Evolutionary conservation across 2,329 filamentous ascomycete genomes (phyloP), one percentile per base, ranked within the genome.

Genomic region (Hymenoscyphus albidus): DNA sequence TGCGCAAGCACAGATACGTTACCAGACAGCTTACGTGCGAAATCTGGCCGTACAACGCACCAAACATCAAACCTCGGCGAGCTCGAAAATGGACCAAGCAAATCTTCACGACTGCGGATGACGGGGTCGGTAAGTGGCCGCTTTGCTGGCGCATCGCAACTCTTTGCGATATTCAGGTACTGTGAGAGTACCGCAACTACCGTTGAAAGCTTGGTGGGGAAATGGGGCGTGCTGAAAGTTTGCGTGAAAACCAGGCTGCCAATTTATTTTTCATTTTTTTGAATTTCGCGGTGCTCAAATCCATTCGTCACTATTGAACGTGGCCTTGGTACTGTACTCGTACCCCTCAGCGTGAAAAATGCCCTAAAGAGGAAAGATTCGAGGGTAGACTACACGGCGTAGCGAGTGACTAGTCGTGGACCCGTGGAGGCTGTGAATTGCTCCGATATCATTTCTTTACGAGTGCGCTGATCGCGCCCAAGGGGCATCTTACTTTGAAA

Each of bases 1-100:
- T 54, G 59, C 59, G 31, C 42, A 62, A 62, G 64, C 55, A 63
- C 51, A 62, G 60, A 61, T 64, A 67, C 63, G 67, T 69, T 69
- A 63, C 67, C 35, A 56, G 60, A 12, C 42, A 64, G 62, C 64
- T 64, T 66, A 65, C 64, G 56, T 62, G 57, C 35, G 48, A 54
- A 48, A 44, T 27, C 48, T 54, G 32, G 16, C 56, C 48, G 44
- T 39, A 44, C 62, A 54, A 54, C 48, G 48, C 48, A 54, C 48
- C 48, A 54, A 54, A 27, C 9, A 18, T 54, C 48, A 54, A 54
- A 54, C 48, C 48, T 54, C 48, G 48, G 48, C 48, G 48, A 54
- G 48, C 48, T 54, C 48, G 48, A 54, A 54, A 22, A 54, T 54
- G 48, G 22, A 22, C 48, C 48, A 54, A 54, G 22, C 48, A 54